phyloP scores from a whole-genome alignment of 345 rosid genomes.

The Hibiscus syriacus region DNA sequence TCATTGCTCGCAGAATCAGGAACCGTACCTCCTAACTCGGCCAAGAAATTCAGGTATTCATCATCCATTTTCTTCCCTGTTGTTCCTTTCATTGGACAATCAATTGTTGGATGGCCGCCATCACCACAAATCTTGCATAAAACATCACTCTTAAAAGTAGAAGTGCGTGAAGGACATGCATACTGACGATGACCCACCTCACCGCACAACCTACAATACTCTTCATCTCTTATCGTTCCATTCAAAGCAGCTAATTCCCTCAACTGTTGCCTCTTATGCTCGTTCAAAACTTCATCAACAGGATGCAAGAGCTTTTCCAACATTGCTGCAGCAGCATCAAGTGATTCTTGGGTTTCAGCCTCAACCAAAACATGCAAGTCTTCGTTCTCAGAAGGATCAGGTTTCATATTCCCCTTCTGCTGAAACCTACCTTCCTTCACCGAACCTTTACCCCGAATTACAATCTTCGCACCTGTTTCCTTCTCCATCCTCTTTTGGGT shows the following conservation, averaged over 20 bases:
- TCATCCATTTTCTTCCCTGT: constrained; percentile 98
- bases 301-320: constrained; percentile 96
- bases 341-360: constrained; percentile 83
- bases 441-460: constrained; percentile 93
- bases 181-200: constrained; percentile 92
- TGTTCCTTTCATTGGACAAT: constrained; percentile 93
- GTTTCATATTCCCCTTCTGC: constrained; percentile 91
- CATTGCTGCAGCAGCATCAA: constrained; percentile 96
- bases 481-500: constrained; percentile 98
- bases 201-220: constrained; percentile 85
- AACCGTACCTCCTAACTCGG: constrained; percentile 86
- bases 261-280: constrained; percentile 98
- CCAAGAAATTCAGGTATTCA: constrained; percentile 92
- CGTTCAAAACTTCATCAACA: constrained; percentile 91
- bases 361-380: constrained; percentile 97
- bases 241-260: constrained; percentile 94
- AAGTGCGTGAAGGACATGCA: constrained; percentile 81
- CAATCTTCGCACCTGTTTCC: constrained; percentile 94
- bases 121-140: constrained; percentile 99
- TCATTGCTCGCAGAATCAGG: constrained; percentile 87
- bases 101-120: constrained; percentile 97
- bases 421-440: constrained; percentile 87
- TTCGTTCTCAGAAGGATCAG: constrained; percentile 89
- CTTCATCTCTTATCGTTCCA: constrained; percentile 98
- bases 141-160: constrained; percentile 91